phyloP scores from a whole-genome alignment of 2,329 filamentous ascomycete genomes.

The Cryphonectria parasitica region DNA sequence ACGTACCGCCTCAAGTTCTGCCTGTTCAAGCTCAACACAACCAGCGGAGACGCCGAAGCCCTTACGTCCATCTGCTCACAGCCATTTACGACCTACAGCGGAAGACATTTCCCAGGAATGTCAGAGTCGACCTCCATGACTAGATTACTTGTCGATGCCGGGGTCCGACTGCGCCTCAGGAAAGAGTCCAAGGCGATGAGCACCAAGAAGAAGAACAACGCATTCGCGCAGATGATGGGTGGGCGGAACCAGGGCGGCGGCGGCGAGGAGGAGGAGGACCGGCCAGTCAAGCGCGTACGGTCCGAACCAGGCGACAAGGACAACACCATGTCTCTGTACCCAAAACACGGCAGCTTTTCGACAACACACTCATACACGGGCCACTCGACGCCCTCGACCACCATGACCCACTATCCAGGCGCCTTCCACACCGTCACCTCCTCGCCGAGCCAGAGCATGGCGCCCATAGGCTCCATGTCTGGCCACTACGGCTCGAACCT shows the following conservation, averaged over 20 bases:
- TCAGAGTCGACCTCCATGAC: conserved; percentile 81
- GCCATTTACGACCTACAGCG: conserved; percentile 66
- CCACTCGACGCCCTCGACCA: conserved; percentile 25
- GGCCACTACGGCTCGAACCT: conserved; percentile 16
- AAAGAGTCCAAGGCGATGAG: conserved; percentile 74
- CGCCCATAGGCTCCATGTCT: conserved; percentile 26
- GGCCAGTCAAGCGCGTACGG: conserved; percentile 26
- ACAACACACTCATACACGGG: conserved; percentile 24
- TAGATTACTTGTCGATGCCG: conserved; percentile 83
- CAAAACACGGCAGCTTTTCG: conserved; percentile 27
- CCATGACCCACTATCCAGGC: conserved; percentile 22
- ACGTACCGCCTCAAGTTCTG: conserved; percentile 75
- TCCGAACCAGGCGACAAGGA: conserved; percentile 26
- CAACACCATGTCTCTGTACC: conserved; percentile 16
- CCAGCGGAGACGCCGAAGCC: conserved; percentile 26
- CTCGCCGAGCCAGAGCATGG: conserved; percentile 24
- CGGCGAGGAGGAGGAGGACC: conserved; percentile 24
- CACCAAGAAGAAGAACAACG: conserved; percentile 50
- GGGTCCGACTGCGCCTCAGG: conserved; percentile 78
- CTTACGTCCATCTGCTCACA: conserved; percentile 58
- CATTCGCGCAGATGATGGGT: conserved; percentile 33
- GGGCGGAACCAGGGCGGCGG: conserved; percentile 16
- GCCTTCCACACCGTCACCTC: conserved; percentile 26
- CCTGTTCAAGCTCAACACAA: conserved; percentile 67
- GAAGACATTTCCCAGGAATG: conserved; percentile 79